Evolutionary conservation across 345 rosid species (phyloP).

Genomic region (Barbarea vulgaris): DNA sequence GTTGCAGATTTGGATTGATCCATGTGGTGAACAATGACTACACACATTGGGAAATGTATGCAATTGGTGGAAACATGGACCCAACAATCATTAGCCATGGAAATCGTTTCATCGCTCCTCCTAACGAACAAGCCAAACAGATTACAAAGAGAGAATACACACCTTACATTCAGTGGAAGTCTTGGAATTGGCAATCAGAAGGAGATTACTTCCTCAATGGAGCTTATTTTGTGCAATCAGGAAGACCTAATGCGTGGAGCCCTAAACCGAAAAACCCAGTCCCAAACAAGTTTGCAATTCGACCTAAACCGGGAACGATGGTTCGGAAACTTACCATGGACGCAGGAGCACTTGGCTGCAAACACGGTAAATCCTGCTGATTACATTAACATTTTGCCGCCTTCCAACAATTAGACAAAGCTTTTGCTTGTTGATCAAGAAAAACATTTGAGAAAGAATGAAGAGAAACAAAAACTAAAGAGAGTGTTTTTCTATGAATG

Average conservation of each 20-base stretch:
- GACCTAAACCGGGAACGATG: conserved; percentile 51
- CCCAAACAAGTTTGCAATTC: conserved; percentile 39
- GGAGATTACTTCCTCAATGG: conserved; percentile 68
- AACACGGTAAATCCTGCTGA: conserved; percentile 33
- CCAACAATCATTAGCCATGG: conserved; percentile 81
- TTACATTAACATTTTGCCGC: conserved; percentile 9
- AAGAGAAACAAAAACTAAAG: neutral
- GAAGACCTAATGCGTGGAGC: conserved; percentile 43
- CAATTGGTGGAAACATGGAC: conserved; percentile 63
- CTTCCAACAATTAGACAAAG: conserved; percentile 2
- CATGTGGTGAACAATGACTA: conserved; percentile 84
- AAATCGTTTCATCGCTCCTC: conserved; percentile 77
- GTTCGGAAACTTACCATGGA: conserved; percentile 49
- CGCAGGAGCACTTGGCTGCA: conserved; percentile 59
- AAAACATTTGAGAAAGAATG: neutral
- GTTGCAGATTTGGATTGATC: conserved; percentile 58
- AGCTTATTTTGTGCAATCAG: conserved; percentile 68
- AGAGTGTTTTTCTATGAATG: conserved; percentile 2
- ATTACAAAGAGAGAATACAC: conserved; percentile 62
- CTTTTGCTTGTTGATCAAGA: conserved; percentile 21
- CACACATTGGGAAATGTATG: conserved; percentile 73
- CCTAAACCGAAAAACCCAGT: neutral
- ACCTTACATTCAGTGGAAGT: conserved; percentile 48
- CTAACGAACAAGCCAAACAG: conserved; percentile 46
- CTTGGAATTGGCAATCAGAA: conserved; percentile 75